Percentiles rank a stretch among this genome's conserved stretches.
Conservation (phyloP, 1,139 yeast genomes). For the Petasospora rhodanensis region DNA sequence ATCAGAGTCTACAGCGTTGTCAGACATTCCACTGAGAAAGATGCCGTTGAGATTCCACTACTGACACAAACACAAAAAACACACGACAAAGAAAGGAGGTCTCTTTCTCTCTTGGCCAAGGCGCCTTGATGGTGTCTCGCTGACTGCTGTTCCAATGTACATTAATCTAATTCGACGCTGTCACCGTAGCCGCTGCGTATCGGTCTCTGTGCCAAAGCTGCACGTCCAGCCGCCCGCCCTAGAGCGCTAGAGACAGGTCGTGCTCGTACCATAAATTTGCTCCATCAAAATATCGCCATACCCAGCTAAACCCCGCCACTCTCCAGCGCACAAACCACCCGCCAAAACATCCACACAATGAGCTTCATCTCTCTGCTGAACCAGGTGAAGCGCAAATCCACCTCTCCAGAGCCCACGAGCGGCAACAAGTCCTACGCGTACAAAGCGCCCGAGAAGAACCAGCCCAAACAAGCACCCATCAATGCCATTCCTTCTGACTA, state of each 20-base stretch:
- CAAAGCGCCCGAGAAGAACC: not conserved
- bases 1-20: too few relatives aligned
- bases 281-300: not conserved
- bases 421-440: not conserved
- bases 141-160: constrained; percentile 7
- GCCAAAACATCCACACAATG: constrained; percentile 7
- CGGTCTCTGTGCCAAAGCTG: too few relatives aligned
- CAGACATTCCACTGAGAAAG: constrained; percentile 2
- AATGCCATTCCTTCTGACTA: constrained; percentile 9
- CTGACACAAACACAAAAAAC: not conserved
- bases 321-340: not conserved
- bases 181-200: too few relatives aligned
- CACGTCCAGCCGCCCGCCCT: too few relatives aligned
- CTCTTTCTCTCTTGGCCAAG: too few relatives aligned
- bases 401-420: constrained; percentile 1
- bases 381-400: constrained; percentile 19
- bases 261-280: too few relatives aligned
- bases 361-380: constrained; percentile 19
- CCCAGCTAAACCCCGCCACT: not conserved
- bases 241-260: too few relatives aligned
- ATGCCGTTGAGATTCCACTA: not conserved
- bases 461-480: not conserved
- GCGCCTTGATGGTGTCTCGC: constrained; percentile 2
- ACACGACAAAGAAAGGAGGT: too few relatives aligned
- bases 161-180: too few relatives aligned